Conservation (phyloP, 164 flowering plant genomes). For the Stephania japonica region DNA sequence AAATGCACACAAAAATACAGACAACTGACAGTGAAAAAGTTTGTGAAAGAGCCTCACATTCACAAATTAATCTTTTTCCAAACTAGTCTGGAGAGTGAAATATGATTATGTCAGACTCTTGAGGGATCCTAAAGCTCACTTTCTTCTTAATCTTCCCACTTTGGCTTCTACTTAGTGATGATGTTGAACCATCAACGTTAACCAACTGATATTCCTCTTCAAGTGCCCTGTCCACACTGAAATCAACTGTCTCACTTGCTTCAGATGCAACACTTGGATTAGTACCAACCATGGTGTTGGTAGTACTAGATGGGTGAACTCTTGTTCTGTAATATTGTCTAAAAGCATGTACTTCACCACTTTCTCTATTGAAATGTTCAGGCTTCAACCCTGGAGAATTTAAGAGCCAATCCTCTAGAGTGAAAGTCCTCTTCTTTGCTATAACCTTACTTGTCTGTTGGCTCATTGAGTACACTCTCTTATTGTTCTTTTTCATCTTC, state of each 20-base stretch:
- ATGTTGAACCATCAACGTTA: neutral
- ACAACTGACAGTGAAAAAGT: neutral
- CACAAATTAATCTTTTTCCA: neutral
- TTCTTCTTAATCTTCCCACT: conserved; percentile 30
- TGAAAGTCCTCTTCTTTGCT: conserved; percentile 6
- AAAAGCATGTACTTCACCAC: conserved; percentile 20
- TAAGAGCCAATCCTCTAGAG: conserved; percentile 31
- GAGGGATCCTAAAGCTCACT: conserved; percentile 37
- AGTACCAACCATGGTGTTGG: neutral
- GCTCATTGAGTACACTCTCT: neutral
- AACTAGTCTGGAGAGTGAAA: conserved; percentile 22
- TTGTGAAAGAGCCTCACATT: neutral
- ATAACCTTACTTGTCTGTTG: conserved; percentile 3
- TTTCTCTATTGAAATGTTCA: neutral
- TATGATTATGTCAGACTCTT: conserved; percentile 31
- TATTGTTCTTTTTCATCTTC: neutral
- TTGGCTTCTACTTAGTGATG: conserved; percentile 24
- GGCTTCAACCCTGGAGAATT: conserved; percentile 21
- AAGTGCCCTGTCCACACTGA: conserved; percentile 10
- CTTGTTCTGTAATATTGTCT: conserved; percentile 15
- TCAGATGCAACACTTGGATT: neutral
- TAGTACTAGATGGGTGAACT: conserved; percentile 16
- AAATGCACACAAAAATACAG: no score
- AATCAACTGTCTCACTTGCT: conserved; percentile 5
- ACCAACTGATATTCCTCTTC: neutral